Percentiles rank a stretch among this genome's conserved stretches.
These are phyloP conservation scores for Hypericum androsaemum DNA, from an alignment of 345 rosid species.

Conservation along the genomic window DNA sequence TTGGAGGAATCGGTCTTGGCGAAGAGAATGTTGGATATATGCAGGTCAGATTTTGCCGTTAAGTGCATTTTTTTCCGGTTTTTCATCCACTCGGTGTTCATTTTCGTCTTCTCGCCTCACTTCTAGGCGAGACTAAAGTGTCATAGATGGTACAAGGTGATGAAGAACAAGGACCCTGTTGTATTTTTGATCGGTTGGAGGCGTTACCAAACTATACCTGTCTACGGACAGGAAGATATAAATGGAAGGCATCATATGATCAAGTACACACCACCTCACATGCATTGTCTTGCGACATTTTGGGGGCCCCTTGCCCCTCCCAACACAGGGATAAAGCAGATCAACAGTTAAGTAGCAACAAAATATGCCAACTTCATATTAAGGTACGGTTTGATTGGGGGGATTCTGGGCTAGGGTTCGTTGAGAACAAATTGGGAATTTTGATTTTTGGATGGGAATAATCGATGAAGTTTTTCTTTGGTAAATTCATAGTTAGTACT, in stretches of 20 bases:
- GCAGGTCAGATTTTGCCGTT: conserved; percentile 52
- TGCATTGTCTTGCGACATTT: conserved; percentile 92
- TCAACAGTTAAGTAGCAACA: too few relatives aligned
- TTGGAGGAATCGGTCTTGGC: conserved; percentile 80
- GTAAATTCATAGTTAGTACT: too few relatives aligned
- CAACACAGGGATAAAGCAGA: conserved; percentile 65
- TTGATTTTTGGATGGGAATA: too few relatives aligned
- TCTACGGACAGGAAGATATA: conserved; percentile 71
- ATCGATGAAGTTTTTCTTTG: too few relatives aligned
- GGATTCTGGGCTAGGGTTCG: too few relatives aligned
- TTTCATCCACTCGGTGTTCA: neutral
- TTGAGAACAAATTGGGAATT: too few relatives aligned
- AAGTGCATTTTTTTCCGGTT: neutral
- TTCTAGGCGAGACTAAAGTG: conserved; percentile 68
- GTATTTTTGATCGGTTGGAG: conserved; percentile 94
- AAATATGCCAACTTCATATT: too few relatives aligned
- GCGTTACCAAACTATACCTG: conserved; percentile 80
- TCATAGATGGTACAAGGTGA: conserved; percentile 89
- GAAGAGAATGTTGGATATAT: conserved; percentile 88
- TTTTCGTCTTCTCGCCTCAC: conserved; percentile 2
- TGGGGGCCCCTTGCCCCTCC: conserved; percentile 99
- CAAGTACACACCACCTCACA: conserved; percentile 89
- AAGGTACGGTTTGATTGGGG: too few relatives aligned
- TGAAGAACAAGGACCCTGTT: conserved; percentile 81
- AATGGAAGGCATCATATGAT: conserved; percentile 93